phyloP scores from a whole-genome alignment of 2,329 filamentous ascomycete species.

The Botrytis cinerea region DNA sequence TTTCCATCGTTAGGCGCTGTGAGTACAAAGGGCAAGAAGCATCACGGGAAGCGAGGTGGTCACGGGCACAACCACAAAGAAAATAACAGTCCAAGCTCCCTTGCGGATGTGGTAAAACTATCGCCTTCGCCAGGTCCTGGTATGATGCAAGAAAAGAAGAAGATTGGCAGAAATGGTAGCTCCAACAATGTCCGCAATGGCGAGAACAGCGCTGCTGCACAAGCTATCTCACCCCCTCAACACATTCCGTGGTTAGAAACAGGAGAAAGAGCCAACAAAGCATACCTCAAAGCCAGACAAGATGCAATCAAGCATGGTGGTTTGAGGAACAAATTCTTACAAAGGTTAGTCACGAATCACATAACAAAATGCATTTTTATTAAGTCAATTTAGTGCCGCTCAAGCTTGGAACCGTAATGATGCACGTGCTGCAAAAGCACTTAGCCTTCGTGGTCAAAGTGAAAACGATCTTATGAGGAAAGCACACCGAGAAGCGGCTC shows the following conservation, averaged over 20 bases:
- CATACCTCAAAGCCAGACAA: conserved; percentile 90
- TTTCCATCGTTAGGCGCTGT: conserved; percentile 87
- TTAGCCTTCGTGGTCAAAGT: conserved; percentile 90
- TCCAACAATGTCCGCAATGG: conserved; percentile 63
- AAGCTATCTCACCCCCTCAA: conserved; percentile 82
- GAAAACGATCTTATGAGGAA: conserved; percentile 98
- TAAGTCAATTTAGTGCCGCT: conserved; percentile 65
- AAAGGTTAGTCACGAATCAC: conserved; percentile 62
- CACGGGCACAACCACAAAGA: conserved; percentile 74
- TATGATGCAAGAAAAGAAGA: conserved; percentile 61
- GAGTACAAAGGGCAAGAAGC: conserved; percentile 79
- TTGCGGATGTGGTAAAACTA: conserved; percentile 96
- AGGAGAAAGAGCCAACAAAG: conserved; percentile 84
- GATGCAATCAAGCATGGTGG: conserved; percentile 98
- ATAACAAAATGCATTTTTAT: neutral
- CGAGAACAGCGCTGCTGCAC: conserved; percentile 79
- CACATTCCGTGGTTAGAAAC: conserved; percentile 97
- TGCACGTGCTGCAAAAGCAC: conserved; percentile 89
- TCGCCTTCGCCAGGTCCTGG: conserved; percentile 77
- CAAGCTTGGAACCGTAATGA: conserved; percentile 99
- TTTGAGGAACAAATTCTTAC: conserved; percentile 92
- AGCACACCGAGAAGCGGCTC: conserved; percentile 90
- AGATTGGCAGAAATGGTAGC: conserved; percentile 63
- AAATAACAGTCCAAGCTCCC: conserved; percentile 66
- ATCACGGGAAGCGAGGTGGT: conserved; percentile 86